These are phyloP conservation scores for Microcos paniculata DNA, from an alignment of 345 rosid species.

Conservation along the genomic window DNA sequence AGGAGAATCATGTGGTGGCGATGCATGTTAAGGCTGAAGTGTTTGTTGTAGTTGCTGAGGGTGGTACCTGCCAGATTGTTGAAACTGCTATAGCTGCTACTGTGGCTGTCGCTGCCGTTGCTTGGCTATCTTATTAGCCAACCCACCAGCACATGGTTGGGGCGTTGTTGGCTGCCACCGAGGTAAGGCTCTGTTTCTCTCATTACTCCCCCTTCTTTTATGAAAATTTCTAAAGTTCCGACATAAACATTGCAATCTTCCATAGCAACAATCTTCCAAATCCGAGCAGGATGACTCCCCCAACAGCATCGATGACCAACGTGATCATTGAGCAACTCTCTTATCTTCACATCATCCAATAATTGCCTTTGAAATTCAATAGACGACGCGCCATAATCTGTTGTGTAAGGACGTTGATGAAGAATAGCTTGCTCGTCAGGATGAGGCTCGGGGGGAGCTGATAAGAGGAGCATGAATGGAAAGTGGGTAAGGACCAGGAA, in stretches of 20 bases:
- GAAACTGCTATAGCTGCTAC: too few relatives aligned
- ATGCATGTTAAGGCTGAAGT: too few relatives aligned
- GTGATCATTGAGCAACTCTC: slow-evolving; percentile 90
- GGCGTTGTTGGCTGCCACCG: too few relatives aligned
- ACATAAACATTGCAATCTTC: slow-evolving; percentile 97
- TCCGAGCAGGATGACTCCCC: slow-evolving; percentile 97
- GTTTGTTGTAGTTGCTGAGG: too few relatives aligned
- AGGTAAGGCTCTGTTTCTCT: slow-evolving; percentile 62
- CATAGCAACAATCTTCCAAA: slow-evolving; percentile 80
- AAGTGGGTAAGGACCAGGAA: slow-evolving; percentile 62
- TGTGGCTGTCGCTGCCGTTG: too few relatives aligned
- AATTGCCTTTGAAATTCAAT: slow-evolving; percentile 56
- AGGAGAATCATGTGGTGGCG: too few relatives aligned
- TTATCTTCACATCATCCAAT: slow-evolving; percentile 88
- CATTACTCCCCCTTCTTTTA: slow-evolving; percentile 77
- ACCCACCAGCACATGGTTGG: too few relatives aligned
- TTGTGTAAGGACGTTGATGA: slow-evolving; percentile 56
- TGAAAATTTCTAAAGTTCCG: slow-evolving; percentile 86
- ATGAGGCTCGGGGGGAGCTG: slow-evolving; percentile 60
- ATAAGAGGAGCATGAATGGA: slow-evolving; percentile 71
- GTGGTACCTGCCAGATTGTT: too few relatives aligned
- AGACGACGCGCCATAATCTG: too few relatives aligned
- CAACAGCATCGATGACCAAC: slow-evolving; percentile 95
- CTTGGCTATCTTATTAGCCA: too few relatives aligned
- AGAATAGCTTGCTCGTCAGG: slow-evolving; percentile 58